Base-by-base conservation (phyloP, 2,329 filamentous ascomycete species). In the Colletotrichum tropicicola region DNA sequence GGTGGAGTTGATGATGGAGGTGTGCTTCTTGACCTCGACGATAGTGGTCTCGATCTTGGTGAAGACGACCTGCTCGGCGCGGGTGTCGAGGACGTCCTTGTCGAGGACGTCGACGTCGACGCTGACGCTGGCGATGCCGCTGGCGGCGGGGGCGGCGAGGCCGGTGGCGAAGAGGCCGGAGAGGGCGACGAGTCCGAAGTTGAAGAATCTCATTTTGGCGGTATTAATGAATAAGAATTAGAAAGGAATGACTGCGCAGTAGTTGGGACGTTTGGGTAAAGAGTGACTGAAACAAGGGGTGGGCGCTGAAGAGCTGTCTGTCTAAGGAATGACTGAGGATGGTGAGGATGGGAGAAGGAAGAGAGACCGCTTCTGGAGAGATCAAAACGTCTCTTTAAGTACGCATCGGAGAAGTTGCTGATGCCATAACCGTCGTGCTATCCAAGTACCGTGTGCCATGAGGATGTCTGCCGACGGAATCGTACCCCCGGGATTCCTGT, bases 291-390 rank as follows among this genome's bases (percentile, higher is more conserved):
- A 35, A 37, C 12, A 39, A n/a, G n/a, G n/a, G n/a, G n/a, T n/a
- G n/a, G 43, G 28, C 30, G 41, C 48, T 41, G 49, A 52, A 54
- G 25, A 27, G 13, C 28, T 44, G 43, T 32, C 28, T 44, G 43
- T 32, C 27, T 32, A 61, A 65, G 28, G 61, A 65, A 28, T 54
- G 61, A 65, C 56, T 65, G 61, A 65, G 56, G 23, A 44, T 61
- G 61, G 12, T 55, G 61, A 44, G 27, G 61, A 48, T 45, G 61
- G 45, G 37, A 28, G 19, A 58, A n/a, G 32, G 57, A 37, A 23
- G 32, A 15, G n/a, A 4, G 21, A 6, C 3, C n/a, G 10, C 7
- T 9, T 45, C 0, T 19, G 48, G 41, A 3, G 49, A 39, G 57
- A 28, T 8, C 35, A 9, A 17, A 5, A 10, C 17, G 15, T 27